Base-by-base conservation (phyloP, 129 eudicot genomes). In the Deinandra increscens region DNA sequence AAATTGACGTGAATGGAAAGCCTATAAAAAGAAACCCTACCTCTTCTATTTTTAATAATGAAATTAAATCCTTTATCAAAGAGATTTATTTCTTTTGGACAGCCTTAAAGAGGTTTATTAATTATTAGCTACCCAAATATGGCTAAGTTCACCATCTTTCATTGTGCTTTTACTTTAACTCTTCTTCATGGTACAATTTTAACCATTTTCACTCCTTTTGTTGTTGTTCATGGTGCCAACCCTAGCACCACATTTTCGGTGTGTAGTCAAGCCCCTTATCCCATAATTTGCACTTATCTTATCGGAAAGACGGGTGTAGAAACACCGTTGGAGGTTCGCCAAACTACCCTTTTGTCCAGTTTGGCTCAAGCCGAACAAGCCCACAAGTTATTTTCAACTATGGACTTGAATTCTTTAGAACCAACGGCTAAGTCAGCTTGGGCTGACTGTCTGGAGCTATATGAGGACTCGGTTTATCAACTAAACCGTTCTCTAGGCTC, bases 391-490 rank as follows among this genome's bases (percentile, higher is more conserved):
- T 70, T 88, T 23, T 74, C 84, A 18, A 41, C 64, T 51, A 80
- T 72, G 84, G 92, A 88, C 77, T 13, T 69, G 45, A 81, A 71
- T 62, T 82, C 81, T 37, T 80, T 82, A 2, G 68, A 67, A 20
- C 77, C 60, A 20, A 68, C 76, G 76, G 87, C 82, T 64, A 80
- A 72, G 76, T 64, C 72, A 7, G 89, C 94, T 51, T 87, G 89
- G 94, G 73, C 72, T 0, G 94, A 87, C 49, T 87, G 94, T 73
- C 7, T 84, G 71, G 94, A 87, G 83, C 87, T 87, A 17, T 87
- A 84, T 1, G 89, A 87, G 29, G 85, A 83, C 74, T 71, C 85
- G 18, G 70, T 87, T 75, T 63, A 71, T 67, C 61, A 69, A 15
- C 63, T 84, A 71, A 83, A 81, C 44, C 85, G 73, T 50, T 68